Evolutionary conservation across 306 rosid genomes (phyloP).

Genomic region (Geum urbanum): DNA sequence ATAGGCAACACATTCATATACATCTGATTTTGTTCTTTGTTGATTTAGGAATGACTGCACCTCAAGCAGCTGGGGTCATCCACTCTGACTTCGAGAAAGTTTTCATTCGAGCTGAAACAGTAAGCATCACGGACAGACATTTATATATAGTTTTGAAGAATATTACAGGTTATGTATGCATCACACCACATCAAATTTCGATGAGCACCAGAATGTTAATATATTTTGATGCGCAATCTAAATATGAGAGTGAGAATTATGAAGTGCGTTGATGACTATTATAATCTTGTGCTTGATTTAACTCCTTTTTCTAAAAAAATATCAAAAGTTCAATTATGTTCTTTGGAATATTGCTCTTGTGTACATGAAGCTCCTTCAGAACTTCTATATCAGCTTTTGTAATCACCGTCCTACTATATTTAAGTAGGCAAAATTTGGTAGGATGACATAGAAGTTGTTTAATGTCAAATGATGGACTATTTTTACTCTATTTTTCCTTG

Average conservation of each 20-base stretch:
- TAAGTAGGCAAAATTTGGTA: not conserved
- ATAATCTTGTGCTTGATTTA: too few species aligned
- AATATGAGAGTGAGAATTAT: not conserved
- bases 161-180: not conserved
- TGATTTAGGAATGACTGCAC: constrained; percentile 92
- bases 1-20: not conserved
- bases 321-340: too few species aligned
- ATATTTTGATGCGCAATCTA: not conserved
- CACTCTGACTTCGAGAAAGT: constrained; percentile 99
- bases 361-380: too few species aligned
- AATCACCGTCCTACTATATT: not conserved
- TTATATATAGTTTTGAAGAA: constrained; percentile 5
- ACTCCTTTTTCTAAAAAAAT: too few species aligned
- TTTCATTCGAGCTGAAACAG: constrained; percentile 95
- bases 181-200: not conserved
- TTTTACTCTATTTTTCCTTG: not conserved
- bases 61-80: constrained; percentile 98
- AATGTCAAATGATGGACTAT: not conserved
- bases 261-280: too few species aligned
- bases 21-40: constrained; percentile 31
- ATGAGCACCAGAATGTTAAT: not conserved
- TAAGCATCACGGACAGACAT: constrained; percentile 35
- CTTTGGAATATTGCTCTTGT: too few species aligned
- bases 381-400: too few species aligned
- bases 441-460: not conserved